Base-by-base conservation (phyloP, 805 yeast genomes). In the Cyberlindnera maclurae region DNA sequence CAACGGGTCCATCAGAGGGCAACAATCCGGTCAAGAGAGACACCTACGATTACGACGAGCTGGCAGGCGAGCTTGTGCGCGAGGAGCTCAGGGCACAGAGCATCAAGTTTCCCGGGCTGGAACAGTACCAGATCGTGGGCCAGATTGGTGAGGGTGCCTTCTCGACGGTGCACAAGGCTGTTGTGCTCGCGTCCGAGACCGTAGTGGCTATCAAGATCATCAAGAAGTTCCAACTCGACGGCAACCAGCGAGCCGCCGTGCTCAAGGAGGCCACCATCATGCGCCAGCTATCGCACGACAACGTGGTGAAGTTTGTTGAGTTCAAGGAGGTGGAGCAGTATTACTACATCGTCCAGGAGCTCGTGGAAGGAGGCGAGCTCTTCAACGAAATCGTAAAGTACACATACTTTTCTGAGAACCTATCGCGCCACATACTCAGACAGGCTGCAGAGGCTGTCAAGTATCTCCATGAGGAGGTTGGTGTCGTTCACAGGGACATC, bases 401-500 rank as follows among this genome's bases (percentile, higher is more conserved):
- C 82, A 86, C 29, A 70, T 81, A 15, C 34, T 41, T 55, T 75
- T 74, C 51, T 64, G 70, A 46, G 74, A 73, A 37, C 65, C 75
- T 36, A 78, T 78, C 27, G 74, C 77, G 51, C 70, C 82, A 58
- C 75, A 77, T 58, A 72, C 46, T 81, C 42, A 68, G 69, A 38
- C 93, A 82, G 52, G 62, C 82, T 30, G 66, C 77, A 7, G 97
- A 93, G 63, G 97, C 97, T 1, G 67, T 93, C 47, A 94, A 95
- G 0, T 93, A 90, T 57, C 70, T 93, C 36, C 98, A 93, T 60
- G 90, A 86, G 53, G 81, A 89, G 17, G 77, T 84, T 53, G 97
- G 97, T 12, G 88, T 93, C 52, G 93, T 88, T 11, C 98, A 93
- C 59, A 74, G 97, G 40, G 98, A 93, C 57, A 84, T 93, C 46